Evolutionary conservation across 192 early-diverging fungal genomes (phyloP).

Genomic region (Phycomyces blakesleeanus): DNA sequence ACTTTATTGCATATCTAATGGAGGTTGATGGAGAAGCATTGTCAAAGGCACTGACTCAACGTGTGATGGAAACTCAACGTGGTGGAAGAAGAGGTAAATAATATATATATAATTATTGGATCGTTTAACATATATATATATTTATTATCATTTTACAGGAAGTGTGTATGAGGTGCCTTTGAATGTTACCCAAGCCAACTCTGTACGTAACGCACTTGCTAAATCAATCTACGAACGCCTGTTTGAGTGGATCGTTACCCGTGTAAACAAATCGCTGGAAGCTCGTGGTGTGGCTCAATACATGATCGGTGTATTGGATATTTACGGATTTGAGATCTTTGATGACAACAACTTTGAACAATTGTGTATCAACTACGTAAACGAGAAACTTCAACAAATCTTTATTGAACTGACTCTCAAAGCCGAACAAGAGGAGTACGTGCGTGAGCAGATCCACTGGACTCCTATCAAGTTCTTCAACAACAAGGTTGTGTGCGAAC

Average conservation of each 20-base stretch:
- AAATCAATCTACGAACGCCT: slow-evolving; percentile 92
- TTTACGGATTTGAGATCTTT: slow-evolving; percentile 98
- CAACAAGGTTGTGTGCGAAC: slow-evolving; percentile 98
- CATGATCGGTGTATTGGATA: slow-evolving; percentile 93
- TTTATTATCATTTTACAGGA: slow-evolving; percentile 13
- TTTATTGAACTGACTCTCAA: slow-evolving; percentile 99
- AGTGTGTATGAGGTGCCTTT: slow-evolving; percentile 84
- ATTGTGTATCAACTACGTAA: slow-evolving; percentile 98
- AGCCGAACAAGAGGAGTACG: slow-evolving; percentile 98
- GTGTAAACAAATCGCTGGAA: slow-evolving; percentile 86
- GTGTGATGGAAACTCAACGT: slow-evolving; percentile 72
- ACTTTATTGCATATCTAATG: slow-evolving; percentile 73
- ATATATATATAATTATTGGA: neutral
- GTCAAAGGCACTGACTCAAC: slow-evolving; percentile 61
- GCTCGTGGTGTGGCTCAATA: slow-evolving; percentile 54
- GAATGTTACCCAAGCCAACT: slow-evolving; percentile 84
- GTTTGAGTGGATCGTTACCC: slow-evolving; percentile 97
- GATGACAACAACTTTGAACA: slow-evolving; percentile 97
- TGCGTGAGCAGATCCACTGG: slow-evolving; percentile 94
- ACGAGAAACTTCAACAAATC: slow-evolving; percentile 96
- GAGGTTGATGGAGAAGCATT: slow-evolving; percentile 57
- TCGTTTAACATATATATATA: too few relatives aligned
- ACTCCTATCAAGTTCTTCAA: slow-evolving; percentile 99
- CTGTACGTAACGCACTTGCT: slow-evolving; percentile 88
- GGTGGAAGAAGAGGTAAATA: slow-evolving; percentile 62